These are phyloP conservation scores for Spathaspora passalidarum DNA, from an alignment of 805 yeast species.

Conservation along the genomic window DNA sequence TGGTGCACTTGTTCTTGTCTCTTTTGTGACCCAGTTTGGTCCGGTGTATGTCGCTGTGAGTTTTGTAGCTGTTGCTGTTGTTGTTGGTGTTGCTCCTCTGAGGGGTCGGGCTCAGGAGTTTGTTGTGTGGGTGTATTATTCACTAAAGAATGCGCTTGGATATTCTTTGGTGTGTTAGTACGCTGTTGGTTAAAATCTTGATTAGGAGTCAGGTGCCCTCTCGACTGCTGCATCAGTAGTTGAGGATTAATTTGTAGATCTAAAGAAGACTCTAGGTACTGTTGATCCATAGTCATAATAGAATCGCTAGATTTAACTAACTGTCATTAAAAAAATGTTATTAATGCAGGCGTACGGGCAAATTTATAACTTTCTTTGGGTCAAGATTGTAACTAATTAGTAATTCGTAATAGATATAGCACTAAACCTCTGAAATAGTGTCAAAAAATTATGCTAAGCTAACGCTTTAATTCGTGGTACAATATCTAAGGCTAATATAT, in stretches of 20 bases:
- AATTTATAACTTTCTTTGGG: neutral
- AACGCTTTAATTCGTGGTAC: no score
- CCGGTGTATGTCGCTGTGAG: no score
- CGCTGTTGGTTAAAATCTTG: conserved; percentile 12
- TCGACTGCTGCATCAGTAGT: conserved; percentile 9
- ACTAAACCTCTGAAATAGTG: no score
- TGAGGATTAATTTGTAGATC: conserved; percentile 11
- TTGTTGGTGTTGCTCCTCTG: neutral
- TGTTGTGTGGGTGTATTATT: conserved; percentile 2
- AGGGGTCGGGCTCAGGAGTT: neutral
- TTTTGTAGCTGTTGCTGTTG: neutral
- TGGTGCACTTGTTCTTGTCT: neutral
- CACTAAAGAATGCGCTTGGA: neutral
- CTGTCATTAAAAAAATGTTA: neutral
- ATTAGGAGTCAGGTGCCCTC: neutral
- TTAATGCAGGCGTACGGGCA: neutral
- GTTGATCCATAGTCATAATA: conserved; percentile 7
- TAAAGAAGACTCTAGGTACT: conserved; percentile 12
- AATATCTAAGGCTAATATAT: no score
- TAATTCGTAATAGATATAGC: no score
- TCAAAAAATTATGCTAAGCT: no score
- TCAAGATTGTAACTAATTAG: no score
- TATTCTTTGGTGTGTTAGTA: conserved; percentile 2
- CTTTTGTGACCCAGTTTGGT: neutral
- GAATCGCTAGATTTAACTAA: neutral